phyloP scores from a whole-genome alignment of 2,329 filamentous ascomycete genomes.

The Diaporthe ampelina region DNA sequence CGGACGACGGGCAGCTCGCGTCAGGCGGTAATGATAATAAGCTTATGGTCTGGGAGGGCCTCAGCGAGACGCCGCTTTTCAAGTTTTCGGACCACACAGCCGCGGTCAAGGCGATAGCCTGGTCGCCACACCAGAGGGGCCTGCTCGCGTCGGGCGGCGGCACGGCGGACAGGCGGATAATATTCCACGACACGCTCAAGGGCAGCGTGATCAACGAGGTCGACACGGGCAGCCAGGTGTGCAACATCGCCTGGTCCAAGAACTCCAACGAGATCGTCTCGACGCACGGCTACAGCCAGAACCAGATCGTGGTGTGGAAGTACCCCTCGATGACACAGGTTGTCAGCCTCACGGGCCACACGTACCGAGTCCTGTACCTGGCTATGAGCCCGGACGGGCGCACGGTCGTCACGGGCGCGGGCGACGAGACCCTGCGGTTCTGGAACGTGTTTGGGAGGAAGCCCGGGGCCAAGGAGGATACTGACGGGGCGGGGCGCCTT shows the following conservation, averaged over 20 bases:
- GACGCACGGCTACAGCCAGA: conserved; percentile 97
- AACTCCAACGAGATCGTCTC: conserved; percentile 98
- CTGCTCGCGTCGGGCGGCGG: conserved; percentile 96
- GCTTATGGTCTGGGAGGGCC: conserved; percentile 97
- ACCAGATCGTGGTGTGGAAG: conserved; percentile 99
- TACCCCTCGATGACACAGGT: conserved; percentile 99
- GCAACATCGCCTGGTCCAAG: conserved; percentile 96
- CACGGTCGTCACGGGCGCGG: conserved; percentile 94
- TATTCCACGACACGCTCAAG: conserved; percentile 97
- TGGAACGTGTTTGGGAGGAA: conserved; percentile 96
- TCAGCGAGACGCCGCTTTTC: conserved; percentile 91
- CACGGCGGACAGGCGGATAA: conserved; percentile 95
- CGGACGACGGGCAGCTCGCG: conserved; percentile 93
- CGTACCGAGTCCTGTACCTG: conserved; percentile 94
- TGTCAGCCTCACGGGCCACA: conserved; percentile 94
- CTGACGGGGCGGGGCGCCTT: conserved; percentile 70
- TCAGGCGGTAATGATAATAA: conserved; percentile 99
- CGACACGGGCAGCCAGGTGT: conserved; percentile 98
- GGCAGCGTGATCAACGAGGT: conserved; percentile 86
- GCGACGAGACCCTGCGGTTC: conserved; percentile 95
- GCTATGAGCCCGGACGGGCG: conserved; percentile 98
- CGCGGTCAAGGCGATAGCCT: conserved; percentile 96
- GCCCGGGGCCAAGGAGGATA: conserved; percentile 78
- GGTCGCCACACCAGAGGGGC: conserved; percentile 96
- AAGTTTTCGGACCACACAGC: conserved; percentile 96